Evolutionary conservation across 768 basidiomycete species (phyloP).

Genomic region (Tylopilus vinaceipallidus): DNA sequence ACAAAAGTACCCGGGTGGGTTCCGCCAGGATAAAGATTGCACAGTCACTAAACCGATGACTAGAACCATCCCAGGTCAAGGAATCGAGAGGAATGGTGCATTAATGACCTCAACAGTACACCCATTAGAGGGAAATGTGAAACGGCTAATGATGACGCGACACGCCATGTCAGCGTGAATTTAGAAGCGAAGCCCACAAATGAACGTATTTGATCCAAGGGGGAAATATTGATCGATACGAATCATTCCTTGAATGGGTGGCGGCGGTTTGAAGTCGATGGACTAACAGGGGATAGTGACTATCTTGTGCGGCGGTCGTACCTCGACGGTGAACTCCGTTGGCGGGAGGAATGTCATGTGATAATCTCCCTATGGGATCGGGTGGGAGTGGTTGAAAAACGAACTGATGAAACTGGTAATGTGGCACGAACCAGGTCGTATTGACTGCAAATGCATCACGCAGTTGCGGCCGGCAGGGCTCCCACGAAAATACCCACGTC

Average conservation of each 20-base stretch:
- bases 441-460: not conserved
- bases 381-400: not conserved
- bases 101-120: not conserved
- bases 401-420: not conserved
- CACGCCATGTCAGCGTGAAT: conserved; percentile 17
- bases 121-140: not conserved
- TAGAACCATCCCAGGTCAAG: not conserved
- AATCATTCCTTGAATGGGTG: conserved; percentile 1
- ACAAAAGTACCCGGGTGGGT: not conserved
- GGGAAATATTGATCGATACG: conserved; percentile 5
- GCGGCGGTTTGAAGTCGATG: not conserved
- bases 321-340: not conserved
- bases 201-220: not conserved
- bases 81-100: not conserved
- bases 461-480: not conserved
- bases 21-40: not conserved
- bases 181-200: conserved; percentile 5
- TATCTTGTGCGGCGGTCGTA: not conserved
- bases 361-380: not conserved
- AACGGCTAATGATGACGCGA: not conserved
- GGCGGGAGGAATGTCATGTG: not conserved
- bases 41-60: not conserved
- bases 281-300: not conserved
- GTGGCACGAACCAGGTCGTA: not conserved
- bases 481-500: not conserved